Base-by-base conservation (phyloP, 2,329 filamentous ascomycete species). In the Fusarium oxysporum region DNA sequence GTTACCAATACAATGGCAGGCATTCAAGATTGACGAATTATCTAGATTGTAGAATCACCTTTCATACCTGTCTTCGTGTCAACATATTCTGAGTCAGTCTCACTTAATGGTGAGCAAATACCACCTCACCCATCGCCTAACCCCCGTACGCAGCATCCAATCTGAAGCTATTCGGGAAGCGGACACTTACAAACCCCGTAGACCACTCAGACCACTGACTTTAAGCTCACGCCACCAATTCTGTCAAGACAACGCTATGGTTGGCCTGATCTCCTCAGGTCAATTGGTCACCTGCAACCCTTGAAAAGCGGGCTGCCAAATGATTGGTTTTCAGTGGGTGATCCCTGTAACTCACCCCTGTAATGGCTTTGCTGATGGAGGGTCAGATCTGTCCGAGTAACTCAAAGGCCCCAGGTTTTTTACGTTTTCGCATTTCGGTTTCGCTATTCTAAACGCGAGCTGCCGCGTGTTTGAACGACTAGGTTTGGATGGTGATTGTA, bases 351-450 rank as follows among this genome's bases (percentile, higher is more conserved):
- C 5, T 13, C 0, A 33, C 38, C 41, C 38, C 28, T 60, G 60
- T 37, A 25, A 47, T 16, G 9, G n/a, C 19, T 21, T 13, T n/a
- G 45, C 40, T 62, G 28, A 65, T 43, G 71, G 63, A 44, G 69
- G 63, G 59, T 41, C 37, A 65, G 56, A 76, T 73, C 62, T 71
- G 59, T 54, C 48, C 74, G 66, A 74, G 10, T 48, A 71, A 63
- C 71, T 74, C 71, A 40, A 53, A 47, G 64, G 69, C 69, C 73
- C 74, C 73, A 48, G 66, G 68, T 62, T 63, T 65, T 63, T 60
- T 45, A 11, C 32, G 48, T 59, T 56, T 44, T 54, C 45, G 62
- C 62, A 69, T 76, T 76, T 71, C 69, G 53, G 61, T 44, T 61
- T 41, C 50, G 67, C 73, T 76, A 41, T 72, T 63, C 37, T 58